These are phyloP conservation scores for Petrea volubilis DNA, from an alignment of 257 asterid species.

Conservation along the genomic window DNA sequence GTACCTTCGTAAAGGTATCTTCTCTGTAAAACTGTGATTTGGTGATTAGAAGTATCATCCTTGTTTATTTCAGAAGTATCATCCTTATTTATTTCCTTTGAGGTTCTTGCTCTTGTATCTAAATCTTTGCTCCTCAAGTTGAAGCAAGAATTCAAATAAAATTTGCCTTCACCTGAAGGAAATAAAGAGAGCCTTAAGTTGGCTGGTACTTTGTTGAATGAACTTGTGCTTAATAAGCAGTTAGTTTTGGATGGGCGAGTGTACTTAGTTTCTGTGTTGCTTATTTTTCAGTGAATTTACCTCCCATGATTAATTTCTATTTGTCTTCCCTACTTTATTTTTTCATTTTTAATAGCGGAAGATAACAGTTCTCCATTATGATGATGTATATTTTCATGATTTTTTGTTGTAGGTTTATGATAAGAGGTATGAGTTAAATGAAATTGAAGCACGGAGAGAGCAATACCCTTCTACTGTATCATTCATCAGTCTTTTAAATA, in stretches of 20 bases:
- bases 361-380: slow-evolving; percentile 1
- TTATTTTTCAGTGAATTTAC: background rate
- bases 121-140: slow-evolving; percentile 1
- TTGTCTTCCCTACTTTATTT: background rate
- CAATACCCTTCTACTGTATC: slow-evolving; percentile 96
- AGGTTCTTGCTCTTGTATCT: background rate
- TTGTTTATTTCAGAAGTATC: background rate
- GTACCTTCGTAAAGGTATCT: background rate
- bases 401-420: slow-evolving; percentile 78
- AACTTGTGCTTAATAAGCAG: background rate
- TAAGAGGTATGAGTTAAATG: slow-evolving; percentile 94
- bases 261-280: slow-evolving; percentile 2
- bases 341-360: background rate
- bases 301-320: background rate
- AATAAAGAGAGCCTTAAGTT: background rate
- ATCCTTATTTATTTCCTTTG: background rate
- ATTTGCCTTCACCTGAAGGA: background rate
- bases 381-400: background rate
- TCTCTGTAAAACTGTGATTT: background rate
- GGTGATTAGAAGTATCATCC: background rate
- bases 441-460: slow-evolving; percentile 97
- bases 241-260: background rate
- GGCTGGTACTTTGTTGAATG: background rate
- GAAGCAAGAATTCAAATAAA: slow-evolving; percentile 14
- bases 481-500: slow-evolving; percentile 74